Evolutionary conservation across 2,329 filamentous ascomycete genomes (phyloP).

Genomic region (Celoporthe dispersa): DNA sequence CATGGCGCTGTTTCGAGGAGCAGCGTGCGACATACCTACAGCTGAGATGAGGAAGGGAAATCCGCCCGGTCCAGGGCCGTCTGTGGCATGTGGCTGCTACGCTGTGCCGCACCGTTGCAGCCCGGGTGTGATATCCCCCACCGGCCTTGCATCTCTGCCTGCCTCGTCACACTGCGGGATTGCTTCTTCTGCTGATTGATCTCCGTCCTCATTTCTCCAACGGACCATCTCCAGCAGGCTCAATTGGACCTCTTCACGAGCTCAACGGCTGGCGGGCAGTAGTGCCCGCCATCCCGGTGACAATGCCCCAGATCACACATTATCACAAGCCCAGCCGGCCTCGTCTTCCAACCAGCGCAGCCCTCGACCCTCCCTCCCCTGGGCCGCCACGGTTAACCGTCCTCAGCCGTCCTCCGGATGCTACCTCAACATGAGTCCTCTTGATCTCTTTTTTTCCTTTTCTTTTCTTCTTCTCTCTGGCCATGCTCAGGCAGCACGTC

Average conservation of each 20-base stretch:
- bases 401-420: background rate
- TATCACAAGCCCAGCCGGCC: background rate
- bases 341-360: background rate
- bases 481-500: background rate
- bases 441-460: too few species aligned
- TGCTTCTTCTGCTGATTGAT: background rate
- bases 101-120: slow-evolving; percentile 12
- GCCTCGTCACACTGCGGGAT: slow-evolving; percentile 1
- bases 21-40: background rate
- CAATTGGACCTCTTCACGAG: background rate
- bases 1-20: background rate
- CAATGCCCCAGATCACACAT: background rate
- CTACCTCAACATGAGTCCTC: too few species aligned
- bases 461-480: too few species aligned
- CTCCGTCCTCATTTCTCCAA: background rate
- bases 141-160: slow-evolving; percentile 5
- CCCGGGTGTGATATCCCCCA: slow-evolving; percentile 10
- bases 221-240: background rate
- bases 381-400: background rate
- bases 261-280: background rate
- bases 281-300: background rate
- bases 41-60: background rate
- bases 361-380: background rate
- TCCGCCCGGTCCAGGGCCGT: background rate
- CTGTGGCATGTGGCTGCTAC: background rate